Evolutionary conservation across 2,329 filamentous ascomycete species (phyloP), one percentile per base, ranked within the genome.

Genomic region (Xylaria sp.): DNA sequence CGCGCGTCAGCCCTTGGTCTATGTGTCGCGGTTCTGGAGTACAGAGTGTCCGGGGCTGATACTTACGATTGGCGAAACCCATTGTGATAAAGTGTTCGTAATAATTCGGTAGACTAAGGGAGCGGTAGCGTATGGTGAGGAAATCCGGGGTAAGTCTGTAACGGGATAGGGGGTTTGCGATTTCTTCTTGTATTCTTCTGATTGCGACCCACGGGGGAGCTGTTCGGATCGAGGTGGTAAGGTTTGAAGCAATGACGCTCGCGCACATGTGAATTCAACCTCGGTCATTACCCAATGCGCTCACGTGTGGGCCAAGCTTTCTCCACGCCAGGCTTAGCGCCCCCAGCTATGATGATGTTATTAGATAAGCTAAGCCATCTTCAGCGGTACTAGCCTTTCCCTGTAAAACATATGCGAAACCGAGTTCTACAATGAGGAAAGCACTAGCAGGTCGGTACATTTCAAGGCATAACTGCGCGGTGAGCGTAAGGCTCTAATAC

Each of bases 51-150:
- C 13, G 3, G 54, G 54, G 34, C 1, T 46, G 18, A 13, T 46
- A 80, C 85, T 74, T 84, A 92, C 91, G 88, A 84, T 91, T 90
- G 82, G 90, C 90, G 83, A 94, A 86, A 87, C 89, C 85, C 91
- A 94, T 94, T 76, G 74, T 86, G 82, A 32, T 62, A 20, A 54
- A 71, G 28, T 60, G 52, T 54, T 52, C 2, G 63, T 54, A 44
- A 20, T 52, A 39, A 46, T 52, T 32, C n/a, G 65, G 48, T 51
- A 32, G 59, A n/a, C 20, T 20, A 60, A 48, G 23, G 44, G 48
- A 54, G 54, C n/a, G 41, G 25, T 20, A 44, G 13, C 44, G 56
- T 60, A 44, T 34, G 39, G 67, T 55, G 41, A n/a, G 54, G 25
- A 62, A n/a, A 65, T 13, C 18, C 41, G 20, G 56, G 50, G 54